Conservation (phyloP, 257 asterid species). For the Solanum pimpinellifolium region DNA sequence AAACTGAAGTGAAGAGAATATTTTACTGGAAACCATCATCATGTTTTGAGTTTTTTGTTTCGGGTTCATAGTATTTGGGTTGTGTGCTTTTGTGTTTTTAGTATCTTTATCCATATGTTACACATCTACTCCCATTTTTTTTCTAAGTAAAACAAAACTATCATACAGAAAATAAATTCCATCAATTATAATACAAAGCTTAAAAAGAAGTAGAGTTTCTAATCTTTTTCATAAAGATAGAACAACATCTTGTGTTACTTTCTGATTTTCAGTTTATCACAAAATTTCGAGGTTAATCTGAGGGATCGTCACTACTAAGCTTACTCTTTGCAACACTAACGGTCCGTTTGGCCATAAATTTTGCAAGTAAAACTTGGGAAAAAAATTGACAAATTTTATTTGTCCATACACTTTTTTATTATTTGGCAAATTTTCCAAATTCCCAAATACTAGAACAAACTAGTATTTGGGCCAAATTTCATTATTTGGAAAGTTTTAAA, state of each 20-base stretch:
- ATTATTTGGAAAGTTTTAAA: no score
- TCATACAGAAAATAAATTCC: background rate
- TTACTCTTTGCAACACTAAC: background rate
- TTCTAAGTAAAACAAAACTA: background rate
- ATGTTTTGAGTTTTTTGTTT: no score
- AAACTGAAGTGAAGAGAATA: background rate
- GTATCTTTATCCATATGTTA: background rate
- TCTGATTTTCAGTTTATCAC: background rate
- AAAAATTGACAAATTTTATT: no score
- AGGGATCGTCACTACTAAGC: background rate
- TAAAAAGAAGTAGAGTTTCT: background rate
- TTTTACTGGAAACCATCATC: background rate
- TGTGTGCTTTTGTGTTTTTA: no score
- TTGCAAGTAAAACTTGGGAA: no score
- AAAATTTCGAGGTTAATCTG: background rate
- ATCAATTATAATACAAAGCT: background rate
- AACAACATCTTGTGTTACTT: background rate
- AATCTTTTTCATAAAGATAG: background rate
- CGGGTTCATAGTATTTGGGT: background rate
- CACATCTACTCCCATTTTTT: background rate
- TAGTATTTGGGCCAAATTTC: no score
- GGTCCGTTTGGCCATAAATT: no score
- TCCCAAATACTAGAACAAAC: no score
- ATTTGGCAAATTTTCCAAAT: no score
- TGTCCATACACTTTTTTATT: no score